Percentiles rank a stretch among this genome's conserved stretches.
These are phyloP conservation scores for Avena atlantica DNA, from an alignment of 176 grass and related monocot genomes.

Conservation along the genomic window DNA sequence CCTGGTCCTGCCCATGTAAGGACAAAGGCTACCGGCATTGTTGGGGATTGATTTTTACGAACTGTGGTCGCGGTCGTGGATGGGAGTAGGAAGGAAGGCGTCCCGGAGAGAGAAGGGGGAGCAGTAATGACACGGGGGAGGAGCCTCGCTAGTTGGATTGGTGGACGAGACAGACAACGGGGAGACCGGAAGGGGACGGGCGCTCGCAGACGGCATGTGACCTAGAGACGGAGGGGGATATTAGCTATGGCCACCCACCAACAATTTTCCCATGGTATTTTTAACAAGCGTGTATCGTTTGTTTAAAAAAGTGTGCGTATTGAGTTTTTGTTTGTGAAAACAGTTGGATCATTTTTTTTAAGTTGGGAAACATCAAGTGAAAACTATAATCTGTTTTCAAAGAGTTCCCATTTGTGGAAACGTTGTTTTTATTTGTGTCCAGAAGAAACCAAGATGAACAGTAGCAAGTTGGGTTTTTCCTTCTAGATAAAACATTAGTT, in stretches of 20 bases:
- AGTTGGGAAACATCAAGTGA: not conserved
- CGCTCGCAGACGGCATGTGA: not conserved
- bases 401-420: not conserved
- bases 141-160: not conserved
- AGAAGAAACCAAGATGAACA: not conserved
- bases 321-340: not conserved
- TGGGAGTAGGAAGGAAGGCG: constrained; percentile 17
- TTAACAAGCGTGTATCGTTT: not conserved
- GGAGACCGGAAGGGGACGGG: not conserved
- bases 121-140: not conserved
- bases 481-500: no score
- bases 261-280: not conserved
- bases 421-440: not conserved
- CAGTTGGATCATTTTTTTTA: not conserved
- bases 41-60: constrained; percentile 25
- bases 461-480: not conserved
- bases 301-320: no score
- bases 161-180: not conserved
- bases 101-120: not conserved
- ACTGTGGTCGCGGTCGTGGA: not conserved
- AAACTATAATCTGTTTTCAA: not conserved
- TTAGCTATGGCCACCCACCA: not conserved
- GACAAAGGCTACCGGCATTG: constrained; percentile 16
- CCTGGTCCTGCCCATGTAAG: constrained; percentile 43
- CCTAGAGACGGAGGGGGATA: not conserved